Evolutionary conservation across 179 eudicot genomes (phyloP).

Genomic region (Silene coronaria): DNA sequence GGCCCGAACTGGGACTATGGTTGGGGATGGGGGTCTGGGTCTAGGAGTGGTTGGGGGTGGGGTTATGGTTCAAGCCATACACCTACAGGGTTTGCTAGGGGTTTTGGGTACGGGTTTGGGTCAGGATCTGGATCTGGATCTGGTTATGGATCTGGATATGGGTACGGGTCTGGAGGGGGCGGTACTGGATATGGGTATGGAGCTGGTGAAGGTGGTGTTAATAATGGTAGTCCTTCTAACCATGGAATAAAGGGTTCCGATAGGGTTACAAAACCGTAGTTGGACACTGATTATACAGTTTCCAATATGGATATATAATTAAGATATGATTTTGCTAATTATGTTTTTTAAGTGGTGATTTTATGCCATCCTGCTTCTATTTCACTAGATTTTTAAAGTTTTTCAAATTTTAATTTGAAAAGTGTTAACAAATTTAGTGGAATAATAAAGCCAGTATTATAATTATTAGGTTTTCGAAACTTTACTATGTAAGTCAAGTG

Average conservation of each 20-base stretch:
- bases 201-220: slow-evolving; percentile 15
- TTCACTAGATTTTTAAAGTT: too few species aligned
- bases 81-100: slow-evolving; percentile 26
- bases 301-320: background rate
- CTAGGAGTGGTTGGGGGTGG: slow-evolving; percentile 28
- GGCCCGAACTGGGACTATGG: slow-evolving; percentile 33
- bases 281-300: too few species aligned
- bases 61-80: slow-evolving; percentile 29
- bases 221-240: slow-evolving; percentile 14
- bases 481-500: too few species aligned
- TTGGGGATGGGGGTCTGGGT: slow-evolving; percentile 29
- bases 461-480: too few species aligned
- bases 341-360: too few species aligned
- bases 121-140: slow-evolving; percentile 27
- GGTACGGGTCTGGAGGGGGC: slow-evolving; percentile 17
- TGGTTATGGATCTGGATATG: slow-evolving; percentile 19
- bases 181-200: slow-evolving; percentile 15
- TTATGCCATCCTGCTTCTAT: too few species aligned
- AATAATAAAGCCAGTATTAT: too few species aligned
- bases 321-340: background rate
- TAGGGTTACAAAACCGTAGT: background rate
- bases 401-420: too few species aligned
- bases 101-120: slow-evolving; percentile 29
- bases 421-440: too few species aligned
- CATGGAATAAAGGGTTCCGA: background rate